Base-by-base conservation (phyloP, 2,329 filamentous ascomycete species). In the Arthrobotrys sphaeroides region DNA sequence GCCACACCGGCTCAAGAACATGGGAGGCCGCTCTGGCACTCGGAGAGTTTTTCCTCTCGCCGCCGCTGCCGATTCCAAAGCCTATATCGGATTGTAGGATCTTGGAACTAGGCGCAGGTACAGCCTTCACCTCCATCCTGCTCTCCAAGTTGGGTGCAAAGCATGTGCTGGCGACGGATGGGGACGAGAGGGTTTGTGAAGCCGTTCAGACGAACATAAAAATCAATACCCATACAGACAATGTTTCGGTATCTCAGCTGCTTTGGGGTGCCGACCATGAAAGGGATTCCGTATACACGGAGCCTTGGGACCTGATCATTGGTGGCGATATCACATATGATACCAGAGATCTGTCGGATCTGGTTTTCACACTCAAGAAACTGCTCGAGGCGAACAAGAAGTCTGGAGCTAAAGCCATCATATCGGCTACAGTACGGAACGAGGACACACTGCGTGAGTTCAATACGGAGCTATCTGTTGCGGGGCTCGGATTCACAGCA, bases 321-420 rank as follows among this genome's bases (percentile, higher is more conserved):
- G 92, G 91, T 2, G 90, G 91, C 33, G 91, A 94, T 81, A 87
- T 94, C 82, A 94, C 90, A 0, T 94, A 94, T 81, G 91, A 94
- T 80, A 85, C 84, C 74, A 84, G 84, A 36, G 85, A 88, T 43
- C 89, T 91, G 57, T 87, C 89, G 0, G 84, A 87, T 0, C 84
- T 94, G 22, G 85, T 91, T 1, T 86, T 85, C 2, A 93, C 91
- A 2, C 81, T 94, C 60, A 83, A 85, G 31, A 86, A 90, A 57
- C 83, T 93, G 10, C 87, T 91, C 55, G 83, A 84, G 1, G 80
- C 88, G 64, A 87, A 88, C 77, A 86, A 88, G 1, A 80, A 51
- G 16, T 33, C 16, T 16, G 49, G 80, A 0, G 83, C 89, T 12
- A 83, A 87, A 49, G 86, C 91, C 36, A 83, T 93, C 49, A 89